Percentiles rank a stretch among this genome's conserved stretches.
Evolutionary conservation across 306 rosid genomes (phyloP).

Genomic region (Nissolia schottii): DNA sequence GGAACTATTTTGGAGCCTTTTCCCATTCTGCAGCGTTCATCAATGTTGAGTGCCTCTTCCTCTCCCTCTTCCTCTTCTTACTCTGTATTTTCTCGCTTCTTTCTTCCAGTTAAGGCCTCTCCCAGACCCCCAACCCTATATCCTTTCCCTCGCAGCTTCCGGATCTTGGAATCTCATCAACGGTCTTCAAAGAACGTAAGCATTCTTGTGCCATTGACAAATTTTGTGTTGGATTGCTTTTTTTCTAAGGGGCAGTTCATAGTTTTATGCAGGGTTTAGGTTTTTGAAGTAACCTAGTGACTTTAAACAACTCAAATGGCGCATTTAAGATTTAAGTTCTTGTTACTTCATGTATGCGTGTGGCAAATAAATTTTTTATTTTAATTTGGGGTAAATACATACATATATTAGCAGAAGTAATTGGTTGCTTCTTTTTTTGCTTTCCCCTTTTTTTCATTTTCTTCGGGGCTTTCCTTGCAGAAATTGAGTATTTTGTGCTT

Average conservation of each 20-base stretch:
- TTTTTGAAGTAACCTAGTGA: neutral
- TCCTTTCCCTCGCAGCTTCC: conserved; percentile 43
- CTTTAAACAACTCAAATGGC: neutral
- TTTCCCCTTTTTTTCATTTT: neutral
- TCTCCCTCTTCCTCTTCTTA: conserved; percentile 40
- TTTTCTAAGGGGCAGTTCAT: neutral
- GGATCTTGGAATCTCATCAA: conserved; percentile 58
- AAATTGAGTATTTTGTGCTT: conserved; percentile 68
- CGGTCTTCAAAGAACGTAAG: conserved; percentile 41
- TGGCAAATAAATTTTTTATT: neutral
- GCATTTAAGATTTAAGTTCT: neutral
- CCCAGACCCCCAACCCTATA: conserved; percentile 25
- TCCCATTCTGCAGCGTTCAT: conserved; percentile 8
- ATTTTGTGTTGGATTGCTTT: neutral
- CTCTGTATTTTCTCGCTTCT: conserved; percentile 47
- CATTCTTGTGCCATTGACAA: neutral
- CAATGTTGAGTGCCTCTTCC: conserved; percentile 61
- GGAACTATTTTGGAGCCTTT: neutral
- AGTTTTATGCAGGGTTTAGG: neutral
- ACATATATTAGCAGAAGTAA: neutral
- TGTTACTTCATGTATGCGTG: neutral
- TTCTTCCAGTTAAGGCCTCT: conserved; percentile 45
- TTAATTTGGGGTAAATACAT: neutral
- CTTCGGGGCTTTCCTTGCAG: conserved; percentile 37
- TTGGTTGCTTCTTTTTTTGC: neutral